A percentile compares a stretch with the other conserved stretches of the same genome.
These are phyloP conservation scores for Solanum habrochaites DNA, from an alignment of 257 asterid genomes.

Conservation along the genomic window DNA sequence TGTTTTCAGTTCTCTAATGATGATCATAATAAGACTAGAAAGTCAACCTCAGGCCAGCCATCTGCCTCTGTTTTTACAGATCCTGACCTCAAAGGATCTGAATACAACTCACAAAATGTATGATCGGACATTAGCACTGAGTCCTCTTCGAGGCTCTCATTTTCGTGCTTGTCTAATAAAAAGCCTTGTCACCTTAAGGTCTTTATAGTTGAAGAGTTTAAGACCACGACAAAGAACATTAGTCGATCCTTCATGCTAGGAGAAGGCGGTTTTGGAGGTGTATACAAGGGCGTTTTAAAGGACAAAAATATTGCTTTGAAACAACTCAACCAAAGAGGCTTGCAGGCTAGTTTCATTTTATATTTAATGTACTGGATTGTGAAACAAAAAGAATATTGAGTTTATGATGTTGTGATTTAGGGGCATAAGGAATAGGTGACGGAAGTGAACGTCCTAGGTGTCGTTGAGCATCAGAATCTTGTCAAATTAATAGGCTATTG, in stretches of 20 bases:
- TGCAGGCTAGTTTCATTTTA: constrained; percentile 48
- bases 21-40: constrained; percentile 29
- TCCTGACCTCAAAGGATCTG: constrained; percentile 40
- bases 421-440: constrained; percentile 98
- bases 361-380: background rate
- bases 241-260: constrained; percentile 80
- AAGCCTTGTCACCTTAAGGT: constrained; percentile 44
- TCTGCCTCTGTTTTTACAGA: constrained; percentile 40
- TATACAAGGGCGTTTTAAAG: constrained; percentile 44
- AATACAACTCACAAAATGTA: constrained; percentile 35
- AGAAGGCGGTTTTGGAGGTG: constrained; percentile 94
- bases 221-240: constrained; percentile 54
- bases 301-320: constrained; percentile 72
- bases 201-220: constrained; percentile 54
- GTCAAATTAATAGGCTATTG: constrained; percentile 77
- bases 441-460: constrained; percentile 77
- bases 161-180: constrained; percentile 32
- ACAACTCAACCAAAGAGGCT: constrained; percentile 84
- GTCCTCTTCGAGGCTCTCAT: constrained; percentile 47
- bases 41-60: constrained; percentile 30
- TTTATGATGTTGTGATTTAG: constrained; percentile 11
- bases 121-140: constrained; percentile 63
- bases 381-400: background rate
- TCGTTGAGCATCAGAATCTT: constrained; percentile 74
- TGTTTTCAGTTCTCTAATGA: constrained; percentile 54